phyloP scores from a whole-genome alignment of 2,329 filamentous ascomycete genomes.

The Colletotrichum sp. region DNA sequence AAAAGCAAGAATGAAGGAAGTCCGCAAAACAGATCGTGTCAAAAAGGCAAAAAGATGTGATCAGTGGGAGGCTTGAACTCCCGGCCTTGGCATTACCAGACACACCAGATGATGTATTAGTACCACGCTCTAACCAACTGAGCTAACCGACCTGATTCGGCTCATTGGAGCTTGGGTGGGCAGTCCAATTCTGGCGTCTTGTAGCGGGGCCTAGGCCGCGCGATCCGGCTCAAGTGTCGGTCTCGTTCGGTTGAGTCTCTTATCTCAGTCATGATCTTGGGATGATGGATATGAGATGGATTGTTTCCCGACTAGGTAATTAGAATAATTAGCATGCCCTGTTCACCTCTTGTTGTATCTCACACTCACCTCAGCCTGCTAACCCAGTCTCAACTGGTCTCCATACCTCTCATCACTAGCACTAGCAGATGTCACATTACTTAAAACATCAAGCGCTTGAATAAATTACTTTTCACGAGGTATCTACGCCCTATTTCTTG shows the following conservation, averaged over 20 bases:
- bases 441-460: neutral
- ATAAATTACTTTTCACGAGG: neutral
- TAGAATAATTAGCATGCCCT: neutral
- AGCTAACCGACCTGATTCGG: constrained; percentile 12
- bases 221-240: neutral
- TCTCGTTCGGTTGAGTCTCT: neutral
- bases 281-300: neutral
- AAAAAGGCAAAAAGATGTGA: neutral
- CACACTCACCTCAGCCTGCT: neutral
- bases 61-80: constrained; percentile 22
- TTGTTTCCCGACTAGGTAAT: neutral
- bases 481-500: constrained; percentile 41
- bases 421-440: neutral
- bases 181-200: accelerated
- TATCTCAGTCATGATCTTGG: neutral
- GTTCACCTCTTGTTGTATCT: neutral
- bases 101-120: constrained; percentile 8
- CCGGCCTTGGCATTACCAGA: constrained; percentile 18
- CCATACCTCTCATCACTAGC: neutral
- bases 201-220: neutral
- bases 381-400: neutral
- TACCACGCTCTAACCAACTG: constrained; percentile 23
- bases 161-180: accelerated
- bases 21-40: neutral
- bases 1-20: neutral